phyloP scores from a whole-genome alignment of 805 yeast species.

The Candida germanica region DNA sequence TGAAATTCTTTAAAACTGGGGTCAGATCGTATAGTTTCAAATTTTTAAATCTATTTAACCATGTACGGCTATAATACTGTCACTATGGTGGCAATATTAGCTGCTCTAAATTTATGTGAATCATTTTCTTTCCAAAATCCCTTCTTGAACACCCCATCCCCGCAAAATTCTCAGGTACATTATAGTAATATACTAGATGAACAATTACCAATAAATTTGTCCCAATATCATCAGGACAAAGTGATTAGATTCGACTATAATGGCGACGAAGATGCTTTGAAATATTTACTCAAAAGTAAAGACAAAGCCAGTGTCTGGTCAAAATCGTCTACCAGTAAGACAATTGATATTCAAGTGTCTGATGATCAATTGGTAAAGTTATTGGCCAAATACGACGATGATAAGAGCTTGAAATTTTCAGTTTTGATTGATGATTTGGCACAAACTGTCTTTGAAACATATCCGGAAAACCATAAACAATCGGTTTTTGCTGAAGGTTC shows the following conservation, averaged over 20 bases:
- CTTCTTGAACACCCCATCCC: neutral
- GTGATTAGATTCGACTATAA: conserved; percentile 44
- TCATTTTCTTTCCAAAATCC: neutral
- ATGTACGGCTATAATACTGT: no score
- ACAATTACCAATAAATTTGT: conserved; percentile 33
- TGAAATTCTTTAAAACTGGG: no score
- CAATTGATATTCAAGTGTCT: conserved; percentile 17
- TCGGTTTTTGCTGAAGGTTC: conserved; percentile 1
- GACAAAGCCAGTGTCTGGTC: conserved; percentile 11
- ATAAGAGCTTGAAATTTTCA: conserved; percentile 24
- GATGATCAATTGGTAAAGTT: conserved; percentile 5
- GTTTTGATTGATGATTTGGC: conserved; percentile 56
- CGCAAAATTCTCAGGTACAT: conserved; percentile 1
- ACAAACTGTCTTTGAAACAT: conserved; percentile 54
- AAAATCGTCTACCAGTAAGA: conserved; percentile 7
- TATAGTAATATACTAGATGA: conserved; percentile 5
- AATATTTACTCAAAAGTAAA: conserved; percentile 14
- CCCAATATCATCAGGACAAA: conserved; percentile 36
- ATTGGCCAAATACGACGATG: conserved; percentile 5
- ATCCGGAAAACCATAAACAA: conserved; percentile 29
- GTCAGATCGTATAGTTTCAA: no score
- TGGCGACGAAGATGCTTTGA: conserved; percentile 12
- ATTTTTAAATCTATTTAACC: no score
- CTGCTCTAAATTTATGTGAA: no score
- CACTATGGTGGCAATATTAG: no score